Evolutionary conservation across 805 yeast genomes (phyloP).

Genomic region (Kurtzmaniella cleridarum): DNA sequence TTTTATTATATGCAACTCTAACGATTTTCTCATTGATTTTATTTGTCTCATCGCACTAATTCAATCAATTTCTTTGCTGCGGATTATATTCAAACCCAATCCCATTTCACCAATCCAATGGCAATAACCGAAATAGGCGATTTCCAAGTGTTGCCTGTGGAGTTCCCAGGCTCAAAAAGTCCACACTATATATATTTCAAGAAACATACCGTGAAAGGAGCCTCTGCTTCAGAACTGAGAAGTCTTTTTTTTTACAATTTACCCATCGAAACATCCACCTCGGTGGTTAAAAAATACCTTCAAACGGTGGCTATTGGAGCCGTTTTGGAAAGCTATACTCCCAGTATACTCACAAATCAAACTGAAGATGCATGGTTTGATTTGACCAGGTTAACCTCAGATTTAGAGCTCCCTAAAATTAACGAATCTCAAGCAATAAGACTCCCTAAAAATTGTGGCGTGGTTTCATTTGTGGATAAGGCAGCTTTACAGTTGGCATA

Average conservation of each 20-base stretch:
- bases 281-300: constrained; percentile 52
- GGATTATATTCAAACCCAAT: neutral
- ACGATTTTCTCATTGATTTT: neutral
- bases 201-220: constrained; percentile 49
- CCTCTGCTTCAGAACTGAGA: constrained; percentile 41
- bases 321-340: constrained; percentile 44
- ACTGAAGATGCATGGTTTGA: constrained; percentile 46
- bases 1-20: neutral
- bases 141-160: constrained; percentile 46
- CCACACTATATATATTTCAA: constrained; percentile 61
- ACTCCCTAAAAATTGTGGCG: constrained; percentile 69
- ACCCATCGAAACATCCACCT: constrained; percentile 56
- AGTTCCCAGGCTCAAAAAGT: constrained; percentile 30
- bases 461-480: constrained; percentile 71
- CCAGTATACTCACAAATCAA: constrained; percentile 33
- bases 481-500: constrained; percentile 61
- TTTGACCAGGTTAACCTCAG: constrained; percentile 56
- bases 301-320: constrained; percentile 59
- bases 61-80: too few species aligned
- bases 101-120: constrained; percentile 5
- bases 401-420: constrained; percentile 31
- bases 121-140: constrained; percentile 48
- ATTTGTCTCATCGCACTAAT: too few species aligned
- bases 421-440: constrained; percentile 27
- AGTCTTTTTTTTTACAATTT: constrained; percentile 73